Evolutionary conservation across 2,329 filamentous ascomycete genomes (phyloP), one percentile per base, ranked within the genome.

Genomic region (Tricladium varicosporioides): DNA sequence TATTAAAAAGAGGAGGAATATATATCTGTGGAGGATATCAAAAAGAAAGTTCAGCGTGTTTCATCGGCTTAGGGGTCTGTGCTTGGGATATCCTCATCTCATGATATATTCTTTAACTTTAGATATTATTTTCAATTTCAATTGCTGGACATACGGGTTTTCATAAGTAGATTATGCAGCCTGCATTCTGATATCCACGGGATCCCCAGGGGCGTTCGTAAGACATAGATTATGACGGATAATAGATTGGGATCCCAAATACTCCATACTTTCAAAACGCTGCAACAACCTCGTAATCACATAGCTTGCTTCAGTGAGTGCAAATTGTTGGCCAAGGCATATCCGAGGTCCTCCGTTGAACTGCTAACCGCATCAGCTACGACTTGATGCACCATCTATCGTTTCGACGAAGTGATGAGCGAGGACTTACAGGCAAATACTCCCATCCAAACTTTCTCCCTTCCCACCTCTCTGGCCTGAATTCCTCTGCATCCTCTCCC

Each of bases 361-460:
- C 66, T 63, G 33, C 2, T 11, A 32, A 36, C 9, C 15, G 5
- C 7, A 31, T 48, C 42, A 48, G 22, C 22, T 7, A 40, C 36
- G n/a, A 40, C 36, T 13, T n/a, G n/a, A 40, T n/a, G n/a, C 36
- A 11, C 36, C n/a, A 10, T 40, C 11, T 4, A n/a, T 40, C 5
- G 15, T 14, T 5, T 33, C n/a, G 47, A 31, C 15, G 32, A 43
- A 48, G 15, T 42, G 33, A 27, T 14, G 19, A 27, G 45, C 5
- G 19, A 8, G 44, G 13, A 64, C 66, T 60, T 60, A 69, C 66
- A 7, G 72, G 73, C 10, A 75, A 56, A 62, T 68, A 75, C 5
- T 71, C 71, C 75, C 33, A 75, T 62, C n/a, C 82, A 75, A 61
- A 80, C 77, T 53, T 81, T 31, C 58, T 58, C 5, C 61, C 61